These are phyloP conservation scores for Atkinsonella texensis DNA, from an alignment of 2,329 filamentous ascomycete genomes.

Conservation along the genomic window DNA sequence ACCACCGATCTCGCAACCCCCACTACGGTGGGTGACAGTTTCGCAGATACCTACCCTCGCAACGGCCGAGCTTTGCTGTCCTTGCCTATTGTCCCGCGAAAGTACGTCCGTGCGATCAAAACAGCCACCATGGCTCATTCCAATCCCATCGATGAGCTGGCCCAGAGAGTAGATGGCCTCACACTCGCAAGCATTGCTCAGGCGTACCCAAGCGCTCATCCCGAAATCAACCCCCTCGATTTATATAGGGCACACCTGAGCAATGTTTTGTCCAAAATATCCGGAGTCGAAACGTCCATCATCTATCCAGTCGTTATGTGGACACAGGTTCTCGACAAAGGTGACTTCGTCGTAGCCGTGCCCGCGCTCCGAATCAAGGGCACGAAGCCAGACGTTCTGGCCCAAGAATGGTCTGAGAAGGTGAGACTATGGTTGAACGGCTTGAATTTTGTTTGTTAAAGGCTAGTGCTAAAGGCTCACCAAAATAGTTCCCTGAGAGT, in stretches of 20 bases:
- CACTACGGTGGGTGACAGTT: neutral
- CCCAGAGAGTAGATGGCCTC: slow-evolving; percentile 7
- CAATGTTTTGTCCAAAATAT: slow-evolving; percentile 53
- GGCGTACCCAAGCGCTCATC: slow-evolving; percentile 45
- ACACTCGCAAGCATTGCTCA: slow-evolving; percentile 3
- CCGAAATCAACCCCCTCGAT: slow-evolving; percentile 63
- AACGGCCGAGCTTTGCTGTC: neutral
- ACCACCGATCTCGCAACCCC: neutral
- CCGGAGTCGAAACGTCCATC: slow-evolving; percentile 56
- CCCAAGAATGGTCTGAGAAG: slow-evolving; percentile 48
- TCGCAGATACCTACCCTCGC: neutral
- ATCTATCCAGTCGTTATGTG: slow-evolving; percentile 68
- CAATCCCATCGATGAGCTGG: slow-evolving; percentile 5
- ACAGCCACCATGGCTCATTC: slow-evolving; percentile 2
- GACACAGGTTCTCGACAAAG: slow-evolving; percentile 70
- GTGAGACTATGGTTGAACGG: slow-evolving; percentile 23
- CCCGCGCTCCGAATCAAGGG: slow-evolving; percentile 71
- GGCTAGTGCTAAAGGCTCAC: neutral
- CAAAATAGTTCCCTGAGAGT: slow-evolving; percentile 55
- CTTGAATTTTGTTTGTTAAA: neutral
- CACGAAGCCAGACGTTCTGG: slow-evolving; percentile 51
- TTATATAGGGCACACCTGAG: slow-evolving; percentile 70
- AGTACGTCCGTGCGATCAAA: neutral
- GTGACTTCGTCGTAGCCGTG: slow-evolving; percentile 66
- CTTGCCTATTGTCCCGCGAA: neutral